Base-by-base conservation (phyloP, 352 stramenopile species). In the Pythium aphanidermatum region DNA sequence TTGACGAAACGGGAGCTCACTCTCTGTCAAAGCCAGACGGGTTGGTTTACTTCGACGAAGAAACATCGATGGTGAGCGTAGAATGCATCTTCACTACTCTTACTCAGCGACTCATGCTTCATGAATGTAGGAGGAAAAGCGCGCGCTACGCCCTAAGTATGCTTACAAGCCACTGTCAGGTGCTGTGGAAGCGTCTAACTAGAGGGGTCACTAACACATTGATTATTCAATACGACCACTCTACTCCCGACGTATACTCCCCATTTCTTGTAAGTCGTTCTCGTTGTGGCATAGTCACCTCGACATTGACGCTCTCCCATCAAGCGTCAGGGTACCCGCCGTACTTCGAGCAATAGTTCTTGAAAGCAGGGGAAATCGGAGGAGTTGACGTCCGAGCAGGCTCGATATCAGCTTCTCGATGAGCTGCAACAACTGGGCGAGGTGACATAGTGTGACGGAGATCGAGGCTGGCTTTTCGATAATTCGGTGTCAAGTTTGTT, bases 321-420 rank as follows among this genome's bases (percentile, higher is more conserved):
- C 43, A 58, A 32, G 43, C 33, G 21, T 88, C 76, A 43, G 78
- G 71, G 28, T 92, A 92, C 13, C 81, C 81, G 31, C 81, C 81
- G 40, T 92, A 92, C 52, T 90, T 92, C 19, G 81, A 92, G 72
- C 81, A 92, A 34, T 89, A 90, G 44, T 68, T 74, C 50, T 79
- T 84, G 63, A 88, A 86, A 16, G 71, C 68, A 32, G 65, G 60
- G 7, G 45, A 48, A 21, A 53, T 47, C 3, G 52, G 44, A 20
- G 32, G 60, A 51, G 29, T 58, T 48, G 31, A 50, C 53, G 43
- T 43, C 46, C 14, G 2, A 38, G 36, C 4, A 0, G 9, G 14
- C 2, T 41, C 30, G 1, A 24, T 21, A 9, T 17, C 17, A 1
- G 21, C 11, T 2, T 51, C 33, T 5, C 6, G 25, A 11, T 3